Evolutionary conservation across 139 green algal species (phyloP), one percentile per base, ranked within the genome.

Genomic region (Nannochloris sp.): DNA sequence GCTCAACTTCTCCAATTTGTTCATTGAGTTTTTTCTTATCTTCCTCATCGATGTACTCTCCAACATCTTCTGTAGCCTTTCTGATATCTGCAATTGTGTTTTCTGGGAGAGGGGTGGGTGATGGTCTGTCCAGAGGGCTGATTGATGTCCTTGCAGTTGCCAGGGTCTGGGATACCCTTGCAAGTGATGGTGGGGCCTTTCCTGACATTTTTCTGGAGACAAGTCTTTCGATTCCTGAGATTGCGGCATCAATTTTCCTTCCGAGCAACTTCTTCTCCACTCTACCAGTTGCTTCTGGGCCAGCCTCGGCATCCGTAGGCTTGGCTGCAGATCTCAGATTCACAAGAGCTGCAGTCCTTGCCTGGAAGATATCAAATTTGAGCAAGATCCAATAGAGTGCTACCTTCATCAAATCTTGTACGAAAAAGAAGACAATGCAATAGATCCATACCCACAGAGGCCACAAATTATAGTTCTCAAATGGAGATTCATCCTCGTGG

Each of bases 361-460:
- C 79, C 31, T 85, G 59, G 67, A 90, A 90, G 33, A 90, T 57
- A 72, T 90, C 69, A 61, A 70, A 84, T 53, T 76, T 80, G 70
- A 69, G 67, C 59, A 89, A 50, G 30, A 86, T 6, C 33, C 29
- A 67, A 74, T 85, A 85, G 58, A 58, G 28, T 6, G 50, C 17
- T n/a, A 87, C 74, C 78, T 91, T 91, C 53, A 67, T 36, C 5
- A 50, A 37, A 74, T 91, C 85, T 69, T 93, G 87, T 20, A 95
- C 65, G 11, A 81, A 75, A 57, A 73, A 94, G 78, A 81, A 94
- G 11, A 93, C 44, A 16, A 91, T 37, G 66, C 85, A 92, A 78
- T 85, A 95, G 63, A 92, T 70, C 88, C 88, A 95, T 31, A 88
- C 64, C 74, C 78, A 89, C 49, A 91, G 57, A 2, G 81, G 64